Evolutionary conservation across 75 land plant species (phyloP).

Genomic region (Larix kaempferi): DNA sequence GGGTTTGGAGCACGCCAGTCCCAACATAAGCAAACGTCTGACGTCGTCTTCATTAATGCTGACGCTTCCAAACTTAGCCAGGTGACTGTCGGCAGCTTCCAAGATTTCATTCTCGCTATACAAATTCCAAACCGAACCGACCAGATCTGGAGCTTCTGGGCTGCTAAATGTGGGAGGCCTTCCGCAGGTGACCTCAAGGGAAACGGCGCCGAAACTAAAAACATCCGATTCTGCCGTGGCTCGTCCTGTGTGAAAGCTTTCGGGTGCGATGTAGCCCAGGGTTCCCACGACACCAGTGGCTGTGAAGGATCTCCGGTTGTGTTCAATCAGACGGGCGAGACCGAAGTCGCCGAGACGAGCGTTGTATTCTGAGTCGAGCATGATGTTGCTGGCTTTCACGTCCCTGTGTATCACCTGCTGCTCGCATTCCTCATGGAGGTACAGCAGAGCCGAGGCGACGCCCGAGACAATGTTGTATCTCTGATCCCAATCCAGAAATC

Average conservation of each 20-base stretch:
- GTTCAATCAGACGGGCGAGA: constrained; percentile 27
- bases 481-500: constrained; percentile 11
- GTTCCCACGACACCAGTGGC: constrained; percentile 24
- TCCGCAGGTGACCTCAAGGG: constrained; percentile 52
- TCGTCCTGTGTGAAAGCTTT: constrained; percentile 19
- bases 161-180: constrained; percentile 19
- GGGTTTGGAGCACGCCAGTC: constrained; percentile 57
- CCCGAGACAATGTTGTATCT: constrained; percentile 23
- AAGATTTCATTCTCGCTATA: constrained; percentile 19
- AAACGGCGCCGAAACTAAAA: constrained; percentile 60
- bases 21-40: constrained; percentile 40
- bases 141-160: constrained; percentile 36
- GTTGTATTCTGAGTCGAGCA: constrained; percentile 49
- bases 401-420: constrained; percentile 48
- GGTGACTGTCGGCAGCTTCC: constrained; percentile 42
- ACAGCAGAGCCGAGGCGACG: constrained; percentile 41
- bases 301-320: constrained; percentile 8
- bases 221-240: constrained; percentile 53
- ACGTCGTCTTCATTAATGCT: constrained; percentile 21
- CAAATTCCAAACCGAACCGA: constrained; percentile 59
- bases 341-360: constrained; percentile 60
- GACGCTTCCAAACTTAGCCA: constrained; percentile 9
- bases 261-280: constrained; percentile 45
- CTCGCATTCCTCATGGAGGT: constrained; percentile 50
- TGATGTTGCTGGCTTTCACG: constrained; percentile 56